These are phyloP conservation scores for maize (Zea mays) DNA, from an alignment of 176 grass and related monocot genomes.

Conservation along the genomic window DNA sequence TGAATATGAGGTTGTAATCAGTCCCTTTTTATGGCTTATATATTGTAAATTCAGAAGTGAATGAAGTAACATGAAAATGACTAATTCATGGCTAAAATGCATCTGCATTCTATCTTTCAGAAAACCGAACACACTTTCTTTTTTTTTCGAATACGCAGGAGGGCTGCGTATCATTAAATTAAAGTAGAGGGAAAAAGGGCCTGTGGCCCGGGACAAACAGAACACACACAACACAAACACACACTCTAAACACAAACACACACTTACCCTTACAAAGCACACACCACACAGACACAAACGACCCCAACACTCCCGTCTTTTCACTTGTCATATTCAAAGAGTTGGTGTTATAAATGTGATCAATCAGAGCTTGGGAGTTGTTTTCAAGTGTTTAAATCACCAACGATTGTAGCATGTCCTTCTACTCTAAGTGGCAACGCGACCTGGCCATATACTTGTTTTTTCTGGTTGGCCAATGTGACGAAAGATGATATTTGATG, in stretches of 20 bases:
- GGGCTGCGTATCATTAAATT: too few species aligned
- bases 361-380: background rate
- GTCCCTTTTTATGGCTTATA: background rate
- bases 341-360: background rate
- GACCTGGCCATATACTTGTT: background rate
- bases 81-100: background rate
- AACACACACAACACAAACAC: too few species aligned
- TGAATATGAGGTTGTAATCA: background rate
- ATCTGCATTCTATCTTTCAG: background rate
- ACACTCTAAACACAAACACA: too few species aligned
- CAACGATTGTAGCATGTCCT: background rate
- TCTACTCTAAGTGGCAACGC: background rate
- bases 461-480: background rate
- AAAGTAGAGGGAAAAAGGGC: too few species aligned
- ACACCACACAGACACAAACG: too few species aligned
- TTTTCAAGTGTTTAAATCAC: constrained; percentile 16
- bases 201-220: too few species aligned
- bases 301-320: too few species aligned
- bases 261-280: too few species aligned
- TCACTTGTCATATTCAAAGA: background rate
- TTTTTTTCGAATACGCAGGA: too few species aligned
- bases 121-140: too few species aligned
- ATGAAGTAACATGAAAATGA: background rate
- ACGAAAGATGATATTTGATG: background rate
- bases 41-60: background rate